Conservation (phyloP, 257 asterid genomes). For the Fraxinus quadrangulata region DNA sequence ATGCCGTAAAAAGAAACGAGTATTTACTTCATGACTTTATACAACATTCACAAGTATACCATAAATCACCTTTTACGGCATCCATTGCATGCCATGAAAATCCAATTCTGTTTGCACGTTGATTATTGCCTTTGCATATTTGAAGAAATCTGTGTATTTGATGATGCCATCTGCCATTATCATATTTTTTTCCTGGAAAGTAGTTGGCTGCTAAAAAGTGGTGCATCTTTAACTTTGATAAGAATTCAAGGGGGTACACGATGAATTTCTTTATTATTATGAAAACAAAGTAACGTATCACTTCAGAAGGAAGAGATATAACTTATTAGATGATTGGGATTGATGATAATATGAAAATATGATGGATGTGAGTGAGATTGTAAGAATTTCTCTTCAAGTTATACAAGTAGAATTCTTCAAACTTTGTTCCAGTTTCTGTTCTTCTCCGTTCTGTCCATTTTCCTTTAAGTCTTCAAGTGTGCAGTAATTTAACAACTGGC, state of each 20-base stretch:
- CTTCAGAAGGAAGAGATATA: not conserved
- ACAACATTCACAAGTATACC: too few species aligned
- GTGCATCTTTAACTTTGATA: not conserved
- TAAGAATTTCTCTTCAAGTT: too few species aligned
- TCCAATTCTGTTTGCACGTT: slow-evolving; percentile 28
- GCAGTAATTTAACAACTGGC: too few species aligned
- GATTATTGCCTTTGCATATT: not conserved
- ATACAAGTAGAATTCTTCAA: too few species aligned
- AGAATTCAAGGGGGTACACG: not conserved
- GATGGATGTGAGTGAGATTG: not conserved
- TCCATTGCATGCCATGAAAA: too few species aligned
- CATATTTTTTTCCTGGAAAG: not conserved
- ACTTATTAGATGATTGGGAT: not conserved
- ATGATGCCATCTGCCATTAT: not conserved
- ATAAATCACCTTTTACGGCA: too few species aligned
- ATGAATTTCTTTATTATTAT: not conserved
- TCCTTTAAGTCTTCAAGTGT: too few species aligned
- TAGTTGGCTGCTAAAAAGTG: not conserved
- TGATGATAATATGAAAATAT: too few species aligned
- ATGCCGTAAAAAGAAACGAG: too few species aligned
- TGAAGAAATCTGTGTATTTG: not conserved
- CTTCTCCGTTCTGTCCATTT: too few species aligned
- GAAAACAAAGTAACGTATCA: not conserved
- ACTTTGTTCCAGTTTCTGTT: too few species aligned
- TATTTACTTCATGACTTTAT: too few species aligned